Evolutionary conservation across 768 basidiomycete genomes (phyloP).

Genomic region (Macrolepiota dolichaula): DNA sequence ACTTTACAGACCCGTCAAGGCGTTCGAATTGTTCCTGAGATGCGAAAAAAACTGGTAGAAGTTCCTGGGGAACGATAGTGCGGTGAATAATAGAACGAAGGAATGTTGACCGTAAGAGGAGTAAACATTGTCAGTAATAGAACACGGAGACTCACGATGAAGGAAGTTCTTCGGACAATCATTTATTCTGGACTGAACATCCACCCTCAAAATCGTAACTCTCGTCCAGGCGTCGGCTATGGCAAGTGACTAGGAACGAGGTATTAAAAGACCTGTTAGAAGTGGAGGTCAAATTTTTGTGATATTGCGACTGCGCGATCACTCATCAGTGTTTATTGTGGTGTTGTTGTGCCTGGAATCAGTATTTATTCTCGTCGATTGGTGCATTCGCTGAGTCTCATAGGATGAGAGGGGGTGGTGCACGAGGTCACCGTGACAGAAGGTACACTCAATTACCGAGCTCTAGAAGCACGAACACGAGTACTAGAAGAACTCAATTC

Average conservation of each 20-base stretch:
- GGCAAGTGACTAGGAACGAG: neutral
- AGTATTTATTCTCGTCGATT: neutral
- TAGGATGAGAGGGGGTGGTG: neutral
- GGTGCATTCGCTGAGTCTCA: neutral
- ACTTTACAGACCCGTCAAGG: neutral
- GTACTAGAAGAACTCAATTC: neutral
- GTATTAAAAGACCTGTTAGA: neutral
- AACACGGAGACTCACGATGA: neutral
- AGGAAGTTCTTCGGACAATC: conserved; percentile 8
- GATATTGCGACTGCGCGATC: neutral
- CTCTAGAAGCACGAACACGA: neutral
- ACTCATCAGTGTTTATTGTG: neutral
- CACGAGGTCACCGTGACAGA: neutral
- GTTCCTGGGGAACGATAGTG: neutral
- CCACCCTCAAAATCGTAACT: neutral
- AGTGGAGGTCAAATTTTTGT: neutral
- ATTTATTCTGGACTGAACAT: neutral
- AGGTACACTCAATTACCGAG: conserved; percentile 3
- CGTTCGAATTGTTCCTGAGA: neutral
- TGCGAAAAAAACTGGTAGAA: neutral
- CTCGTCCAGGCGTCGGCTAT: neutral
- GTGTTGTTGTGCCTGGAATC: conserved; percentile 5
- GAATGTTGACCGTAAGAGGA: neutral
- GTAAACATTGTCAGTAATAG: neutral
- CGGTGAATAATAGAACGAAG: neutral